Evolutionary conservation across 2,329 filamentous ascomycete species (phyloP).

Genomic region (Aspergillus sojae): DNA sequence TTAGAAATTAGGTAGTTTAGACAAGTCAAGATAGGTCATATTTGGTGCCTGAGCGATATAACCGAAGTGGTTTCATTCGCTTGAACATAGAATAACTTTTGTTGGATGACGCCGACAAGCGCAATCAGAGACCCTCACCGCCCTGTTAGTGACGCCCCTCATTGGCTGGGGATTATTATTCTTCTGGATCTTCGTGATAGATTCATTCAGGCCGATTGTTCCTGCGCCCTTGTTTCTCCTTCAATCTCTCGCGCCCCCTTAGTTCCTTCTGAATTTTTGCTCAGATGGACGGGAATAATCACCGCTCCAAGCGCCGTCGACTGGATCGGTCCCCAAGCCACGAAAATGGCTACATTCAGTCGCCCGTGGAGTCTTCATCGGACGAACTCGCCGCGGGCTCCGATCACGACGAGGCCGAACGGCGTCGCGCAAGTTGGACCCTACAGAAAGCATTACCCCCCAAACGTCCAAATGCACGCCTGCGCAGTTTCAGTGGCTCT

Average conservation of each 20-base stretch:
- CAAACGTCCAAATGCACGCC: slow-evolving; percentile 28
- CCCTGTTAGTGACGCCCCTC: not conserved
- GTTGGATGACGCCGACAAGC: not conserved
- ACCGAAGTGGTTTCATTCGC: not conserved
- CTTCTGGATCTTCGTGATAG: slow-evolving; percentile 2
- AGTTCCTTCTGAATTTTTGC: not conserved
- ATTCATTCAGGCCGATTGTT: slow-evolving; percentile 5
- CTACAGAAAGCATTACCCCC: slow-evolving; percentile 34
- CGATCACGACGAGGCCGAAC: slow-evolving; percentile 38
- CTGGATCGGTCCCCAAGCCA: slow-evolving; percentile 27
- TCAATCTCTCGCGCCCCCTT: slow-evolving; percentile 2
- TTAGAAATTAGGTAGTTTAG: not conserved
- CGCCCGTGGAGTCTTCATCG: slow-evolving; percentile 39
- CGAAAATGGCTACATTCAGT: slow-evolving; percentile 22
- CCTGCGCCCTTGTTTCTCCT: not conserved
- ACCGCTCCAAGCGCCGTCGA: slow-evolving; percentile 35
- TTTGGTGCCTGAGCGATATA: not conserved
- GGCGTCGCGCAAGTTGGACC: slow-evolving; percentile 40
- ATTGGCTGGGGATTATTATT: slow-evolving; percentile 10
- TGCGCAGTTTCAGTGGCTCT: slow-evolving; percentile 35
- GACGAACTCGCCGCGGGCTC: slow-evolving; percentile 43
- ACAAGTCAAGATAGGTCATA: not conserved
- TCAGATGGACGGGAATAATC: slow-evolving; percentile 30
- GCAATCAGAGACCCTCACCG: not conserved
- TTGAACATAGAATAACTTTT: not conserved